A percentile compares a stretch with the other conserved stretches of the same genome.
Conservation (phyloP, 2,329 filamentous ascomycete genomes). For the Pseudogymnoascus sp. region DNA sequence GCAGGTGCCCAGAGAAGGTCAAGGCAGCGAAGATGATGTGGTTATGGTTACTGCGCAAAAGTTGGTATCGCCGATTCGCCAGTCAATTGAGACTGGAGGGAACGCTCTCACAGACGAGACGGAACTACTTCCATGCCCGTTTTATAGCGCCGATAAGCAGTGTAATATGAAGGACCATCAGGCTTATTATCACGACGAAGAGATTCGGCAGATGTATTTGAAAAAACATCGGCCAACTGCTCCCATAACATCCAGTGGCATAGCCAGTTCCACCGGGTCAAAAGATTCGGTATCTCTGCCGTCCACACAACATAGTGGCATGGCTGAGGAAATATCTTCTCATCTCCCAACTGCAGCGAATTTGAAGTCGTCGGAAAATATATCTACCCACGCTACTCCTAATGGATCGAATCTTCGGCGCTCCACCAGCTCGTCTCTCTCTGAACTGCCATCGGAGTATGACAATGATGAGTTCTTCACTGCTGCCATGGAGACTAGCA, state of each 20-base stretch:
- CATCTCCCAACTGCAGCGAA: background rate
- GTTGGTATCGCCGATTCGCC: background rate
- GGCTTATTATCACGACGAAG: constrained; percentile 6
- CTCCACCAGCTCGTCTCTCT: background rate
- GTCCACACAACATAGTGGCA: constrained; percentile 3
- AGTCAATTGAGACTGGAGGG: background rate
- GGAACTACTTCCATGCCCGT: constrained; percentile 6
- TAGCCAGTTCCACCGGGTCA: background rate
- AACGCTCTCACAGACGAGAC: background rate
- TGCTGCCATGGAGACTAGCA: background rate
- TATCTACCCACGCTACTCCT: background rate
- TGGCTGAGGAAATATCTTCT: background rate
- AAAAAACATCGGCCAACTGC: background rate
- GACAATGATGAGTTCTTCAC: constrained; percentile 1
- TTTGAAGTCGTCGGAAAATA: background rate
- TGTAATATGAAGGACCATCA: constrained; percentile 9
- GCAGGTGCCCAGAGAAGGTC: background rate
- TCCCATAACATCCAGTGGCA: background rate
- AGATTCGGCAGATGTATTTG: constrained; percentile 6
- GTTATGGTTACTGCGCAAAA: background rate
- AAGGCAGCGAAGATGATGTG: background rate
- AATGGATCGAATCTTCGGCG: background rate
- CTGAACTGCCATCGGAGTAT: background rate
- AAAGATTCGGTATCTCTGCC: background rate
- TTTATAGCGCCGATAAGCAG: constrained; percentile 3